Conservation (phyloP, 2,329 filamentous ascomycete genomes). For the Zasmidium citrigriseum region DNA sequence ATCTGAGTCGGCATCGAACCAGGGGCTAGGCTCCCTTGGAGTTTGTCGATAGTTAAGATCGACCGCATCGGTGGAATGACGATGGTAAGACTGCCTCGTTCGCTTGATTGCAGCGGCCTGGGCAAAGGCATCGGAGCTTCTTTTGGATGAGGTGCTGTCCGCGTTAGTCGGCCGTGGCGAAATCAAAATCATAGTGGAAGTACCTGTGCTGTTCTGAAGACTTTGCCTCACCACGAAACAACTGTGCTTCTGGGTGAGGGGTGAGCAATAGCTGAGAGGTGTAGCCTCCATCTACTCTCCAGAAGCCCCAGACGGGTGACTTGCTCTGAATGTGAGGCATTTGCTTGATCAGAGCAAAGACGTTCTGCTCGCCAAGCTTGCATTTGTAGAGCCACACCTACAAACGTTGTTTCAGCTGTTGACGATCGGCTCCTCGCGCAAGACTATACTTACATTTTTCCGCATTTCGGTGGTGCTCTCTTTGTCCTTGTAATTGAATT, state of each 20-base stretch:
- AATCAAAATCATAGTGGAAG: too few species aligned
- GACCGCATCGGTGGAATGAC: too few species aligned
- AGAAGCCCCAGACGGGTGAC: constrained; percentile 7
- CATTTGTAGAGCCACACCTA: constrained; percentile 10
- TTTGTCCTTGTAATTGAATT: neutral
- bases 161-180: too few species aligned
- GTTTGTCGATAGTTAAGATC: too few species aligned
- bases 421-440: neutral
- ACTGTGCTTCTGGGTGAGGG: neutral
- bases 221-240: too few species aligned
- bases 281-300: constrained; percentile 11
- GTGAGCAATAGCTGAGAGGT: neutral
- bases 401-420: neutral
- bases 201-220: too few species aligned
- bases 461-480: constrained; percentile 3
- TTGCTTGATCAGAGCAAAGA: constrained; percentile 6
- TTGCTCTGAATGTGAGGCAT: neutral
- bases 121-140: too few species aligned
- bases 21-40: too few species aligned
- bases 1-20: too few species aligned
- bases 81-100: too few species aligned
- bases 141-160: too few species aligned
- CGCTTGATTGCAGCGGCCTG: too few species aligned
- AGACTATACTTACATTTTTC: constrained; percentile 9
- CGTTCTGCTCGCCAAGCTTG: neutral